Evolutionary conservation across 768 basidiomycete species (phyloP).

Genomic region (Sporobolomyces pararoseus): DNA sequence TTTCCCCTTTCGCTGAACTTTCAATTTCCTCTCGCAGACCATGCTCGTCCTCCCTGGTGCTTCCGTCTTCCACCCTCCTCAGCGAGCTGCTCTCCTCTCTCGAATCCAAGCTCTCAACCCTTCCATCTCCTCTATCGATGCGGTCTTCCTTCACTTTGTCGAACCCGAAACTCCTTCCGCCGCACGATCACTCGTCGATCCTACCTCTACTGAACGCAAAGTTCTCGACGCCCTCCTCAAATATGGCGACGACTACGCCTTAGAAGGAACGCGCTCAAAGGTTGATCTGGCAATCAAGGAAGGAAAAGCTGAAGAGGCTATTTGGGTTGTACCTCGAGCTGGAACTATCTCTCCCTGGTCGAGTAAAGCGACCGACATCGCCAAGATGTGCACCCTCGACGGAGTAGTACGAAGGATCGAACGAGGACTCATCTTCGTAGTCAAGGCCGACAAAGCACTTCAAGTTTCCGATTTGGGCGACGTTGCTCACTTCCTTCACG

Average conservation of each 20-base stretch:
- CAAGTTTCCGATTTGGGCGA: conserved; percentile 55
- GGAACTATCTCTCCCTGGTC: conserved; percentile 99
- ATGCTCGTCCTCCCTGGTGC: conserved; percentile 42
- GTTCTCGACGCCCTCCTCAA: conserved; percentile 68
- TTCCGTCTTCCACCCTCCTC: conserved; percentile 40
- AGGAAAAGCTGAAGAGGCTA: conserved; percentile 50
- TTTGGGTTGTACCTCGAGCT: conserved; percentile 59
- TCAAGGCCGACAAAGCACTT: conserved; percentile 52
- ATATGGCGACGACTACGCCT: conserved; percentile 74
- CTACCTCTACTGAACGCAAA: conserved; percentile 49
- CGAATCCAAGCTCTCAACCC: conserved; percentile 58
- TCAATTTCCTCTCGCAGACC: not conserved
- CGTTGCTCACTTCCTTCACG: conserved; percentile 73
- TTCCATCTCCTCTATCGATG: conserved; percentile 66
- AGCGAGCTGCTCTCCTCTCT: conserved; percentile 64
- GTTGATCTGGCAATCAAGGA: conserved; percentile 47
- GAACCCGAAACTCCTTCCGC: conserved; percentile 55
- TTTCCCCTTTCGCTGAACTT: no score
- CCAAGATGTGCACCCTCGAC: conserved; percentile 75
- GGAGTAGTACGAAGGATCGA: conserved; percentile 73
- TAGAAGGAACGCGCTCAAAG: conserved; percentile 52
- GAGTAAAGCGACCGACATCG: conserved; percentile 95
- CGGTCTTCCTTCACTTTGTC: conserved; percentile 81
- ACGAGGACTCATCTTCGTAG: conserved; percentile 68
- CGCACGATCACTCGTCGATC: conserved; percentile 51